Conservation (phyloP, 345 rosid species). For the Eucalyptus urophylla region DNA sequence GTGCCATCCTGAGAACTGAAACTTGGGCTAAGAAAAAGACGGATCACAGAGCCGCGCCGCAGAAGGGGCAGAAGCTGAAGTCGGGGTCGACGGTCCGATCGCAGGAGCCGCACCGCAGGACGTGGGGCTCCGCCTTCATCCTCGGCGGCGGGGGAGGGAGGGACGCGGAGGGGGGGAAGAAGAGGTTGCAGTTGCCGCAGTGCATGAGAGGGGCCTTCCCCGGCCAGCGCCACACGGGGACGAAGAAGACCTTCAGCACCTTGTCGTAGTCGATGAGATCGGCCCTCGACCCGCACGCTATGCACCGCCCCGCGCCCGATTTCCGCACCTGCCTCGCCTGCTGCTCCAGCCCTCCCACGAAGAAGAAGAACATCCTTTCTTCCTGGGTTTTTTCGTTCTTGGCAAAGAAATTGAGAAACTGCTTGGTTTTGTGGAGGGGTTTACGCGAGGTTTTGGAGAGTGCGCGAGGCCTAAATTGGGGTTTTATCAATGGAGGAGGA, state of each 20-base stretch:
- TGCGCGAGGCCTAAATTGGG: neutral
- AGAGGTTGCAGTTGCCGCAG: slow-evolving; percentile 50
- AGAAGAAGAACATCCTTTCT: slow-evolving; percentile 72
- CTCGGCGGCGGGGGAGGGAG: slow-evolving; percentile 1
- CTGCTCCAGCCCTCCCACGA: slow-evolving; percentile 79
- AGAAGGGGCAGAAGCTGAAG: slow-evolving; percentile 76
- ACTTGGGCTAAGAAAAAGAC: neutral
- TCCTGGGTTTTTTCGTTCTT: neutral
- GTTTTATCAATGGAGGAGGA: neutral
- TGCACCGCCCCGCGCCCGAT: slow-evolving; percentile 58
- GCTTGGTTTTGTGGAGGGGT: neutral
- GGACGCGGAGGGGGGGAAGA: slow-evolving; percentile 41
- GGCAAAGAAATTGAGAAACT: neutral
- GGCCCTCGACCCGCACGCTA: slow-evolving; percentile 57
- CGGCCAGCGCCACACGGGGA: slow-evolving; percentile 89
- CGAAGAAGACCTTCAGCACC: slow-evolving; percentile 69
- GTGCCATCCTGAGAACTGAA: neutral
- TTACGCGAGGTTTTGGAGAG: neutral
- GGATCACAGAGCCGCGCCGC: slow-evolving; percentile 42
- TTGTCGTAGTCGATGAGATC: slow-evolving; percentile 87
- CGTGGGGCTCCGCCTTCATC: neutral
- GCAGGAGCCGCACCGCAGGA: slow-evolving; percentile 49
- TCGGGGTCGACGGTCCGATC: slow-evolving; percentile 42
- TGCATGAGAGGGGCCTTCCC: slow-evolving; percentile 45
- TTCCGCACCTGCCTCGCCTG: slow-evolving; percentile 60